These are phyloP conservation scores for Picochlorum sp. DNA, from an alignment of 139 green algal genomes.

Conservation along the genomic window DNA sequence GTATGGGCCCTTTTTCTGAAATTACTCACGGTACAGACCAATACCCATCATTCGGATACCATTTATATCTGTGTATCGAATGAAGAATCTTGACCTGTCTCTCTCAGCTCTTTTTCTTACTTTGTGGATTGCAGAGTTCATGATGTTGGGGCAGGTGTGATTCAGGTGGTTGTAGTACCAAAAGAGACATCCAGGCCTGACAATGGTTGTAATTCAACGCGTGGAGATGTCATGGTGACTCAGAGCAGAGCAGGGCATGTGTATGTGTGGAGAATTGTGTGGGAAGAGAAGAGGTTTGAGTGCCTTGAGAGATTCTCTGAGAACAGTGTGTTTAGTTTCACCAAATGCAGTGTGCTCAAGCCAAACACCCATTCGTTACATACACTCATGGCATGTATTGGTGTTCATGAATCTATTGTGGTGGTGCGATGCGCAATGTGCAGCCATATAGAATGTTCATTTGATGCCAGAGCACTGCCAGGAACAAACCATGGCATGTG, in stretches of 20 bases:
- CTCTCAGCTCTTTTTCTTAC: background rate
- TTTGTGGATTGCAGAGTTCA: too few relatives aligned
- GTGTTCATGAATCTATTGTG: slow-evolving; percentile 5
- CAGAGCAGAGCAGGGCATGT: background rate
- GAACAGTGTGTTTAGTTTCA: background rate
- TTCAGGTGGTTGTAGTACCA: too few relatives aligned
- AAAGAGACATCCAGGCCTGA: too few relatives aligned
- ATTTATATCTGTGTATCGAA: too few relatives aligned
- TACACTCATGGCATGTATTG: slow-evolving; percentile 7
- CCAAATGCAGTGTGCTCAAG: too few relatives aligned
- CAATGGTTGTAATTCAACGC: background rate
- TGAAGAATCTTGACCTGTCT: background rate
- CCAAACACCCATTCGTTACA: background rate
- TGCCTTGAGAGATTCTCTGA: background rate
- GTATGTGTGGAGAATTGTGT: background rate
- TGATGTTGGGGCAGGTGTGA: too few relatives aligned
- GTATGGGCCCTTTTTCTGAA: too few relatives aligned
- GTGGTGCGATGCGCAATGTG: slow-evolving; percentile 11
- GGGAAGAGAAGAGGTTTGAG: background rate
- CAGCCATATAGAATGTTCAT: slow-evolving; percentile 2
- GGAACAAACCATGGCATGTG: slow-evolving; percentile 34
- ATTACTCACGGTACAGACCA: too few relatives aligned
- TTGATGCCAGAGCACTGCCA: background rate
- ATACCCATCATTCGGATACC: too few relatives aligned
- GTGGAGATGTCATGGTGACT: background rate